Base-by-base conservation (phyloP, 495 filamentous ascomycete genomes). In the Bryoglossum gracile region DNA sequence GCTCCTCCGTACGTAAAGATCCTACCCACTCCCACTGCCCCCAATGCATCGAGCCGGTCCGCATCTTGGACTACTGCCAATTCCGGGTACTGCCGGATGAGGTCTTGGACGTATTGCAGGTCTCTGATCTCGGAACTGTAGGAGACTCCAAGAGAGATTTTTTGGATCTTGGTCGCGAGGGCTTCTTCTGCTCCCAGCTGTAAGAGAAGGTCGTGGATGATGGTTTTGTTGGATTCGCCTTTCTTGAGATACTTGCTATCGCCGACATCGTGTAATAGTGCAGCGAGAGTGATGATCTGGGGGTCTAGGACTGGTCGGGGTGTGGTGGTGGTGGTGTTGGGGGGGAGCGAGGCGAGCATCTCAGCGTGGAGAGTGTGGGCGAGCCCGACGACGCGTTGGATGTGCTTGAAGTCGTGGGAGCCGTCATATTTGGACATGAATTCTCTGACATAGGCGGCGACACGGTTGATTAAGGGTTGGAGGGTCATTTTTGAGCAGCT, bases 61-160 rank as follows among this genome's bases (percentile, higher is more conserved):
- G 89, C 89, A 65, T 94, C 89, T 64, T 94, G 89, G 10, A 94
- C 88, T 37, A 90, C 75, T 0, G 73, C 86, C 8, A 95, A 67
- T 64, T 95, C 89, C 0, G 80, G 84, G 60, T 82, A 65, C 23
- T 69, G 30, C 3, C 57, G 54, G 9, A 91, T 65, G 6, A 87
- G 61, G 1, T 55, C 54, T 1, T 64, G 63, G 0, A 86, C 75
- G 23, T 60, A 59, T 3, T 61, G 52, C n/a, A 62, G 58, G 33
- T 67, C 51, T 49, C 75, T 72, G 47, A 69, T 65, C 56, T 94
- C 89, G 39, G 73, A 73, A 14, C 78, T 75, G 62, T 86, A 94
- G 38, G 82, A 86, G 14, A 95, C 86, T 48, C 82, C 73, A 1
- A 72, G 71, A 52, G 81, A 80, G 48, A 94, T 75, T 0, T 65